Base-by-base conservation (phyloP, 495 filamentous ascomycete genomes). In the Penicillium paradoxum region DNA sequence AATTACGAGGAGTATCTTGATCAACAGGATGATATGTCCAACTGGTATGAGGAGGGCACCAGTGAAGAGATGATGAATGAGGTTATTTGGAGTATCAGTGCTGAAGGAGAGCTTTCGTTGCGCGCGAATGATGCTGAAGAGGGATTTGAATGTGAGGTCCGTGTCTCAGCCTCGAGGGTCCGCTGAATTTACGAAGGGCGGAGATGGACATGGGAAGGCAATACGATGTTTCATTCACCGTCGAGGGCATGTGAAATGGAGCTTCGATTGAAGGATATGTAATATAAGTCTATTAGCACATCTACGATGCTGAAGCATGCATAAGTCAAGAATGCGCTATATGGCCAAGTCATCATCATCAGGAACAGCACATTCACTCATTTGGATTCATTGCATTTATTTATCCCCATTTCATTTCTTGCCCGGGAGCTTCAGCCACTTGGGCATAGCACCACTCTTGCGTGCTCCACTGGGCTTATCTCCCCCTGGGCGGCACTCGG, bases 381-480 rank as follows among this genome's bases (percentile, higher is more conserved):
- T 48, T 43, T 37, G 33, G 36, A 37, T 22, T 45, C 34, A 43
- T 29, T 45, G 15, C 15, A 33, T 45, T 24, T 5, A 34, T 45
- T 0, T 19, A 44, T 33, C 29, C 38, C 1, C 2, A 15, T 14
- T 37, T 62, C 55, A 80, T 68, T 81, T 81, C 72, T 82, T 82
- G 40, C 75, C 80, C 5, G 78, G 79, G 45, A 84, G 63, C 60
- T 88, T 88, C 21, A 90, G 67, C 81, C 86, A 89, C 67, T 87
- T 90, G 3, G 86, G 81, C 51, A 88, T 67, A 37, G 59, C 63
- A 14, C 73, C 69, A 56, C 62, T 58, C 66, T 79, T 73, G 19
- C 70, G 57, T 73, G 75, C 30, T 17, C 60, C 60, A 25, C 50
- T 36, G 63, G 66, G 55, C 74, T 82, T 55, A 55, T 71, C 78